These are phyloP conservation scores for Hortaea sp. DNA, from an alignment of 2,329 filamentous ascomycete species.

Conservation along the genomic window DNA sequence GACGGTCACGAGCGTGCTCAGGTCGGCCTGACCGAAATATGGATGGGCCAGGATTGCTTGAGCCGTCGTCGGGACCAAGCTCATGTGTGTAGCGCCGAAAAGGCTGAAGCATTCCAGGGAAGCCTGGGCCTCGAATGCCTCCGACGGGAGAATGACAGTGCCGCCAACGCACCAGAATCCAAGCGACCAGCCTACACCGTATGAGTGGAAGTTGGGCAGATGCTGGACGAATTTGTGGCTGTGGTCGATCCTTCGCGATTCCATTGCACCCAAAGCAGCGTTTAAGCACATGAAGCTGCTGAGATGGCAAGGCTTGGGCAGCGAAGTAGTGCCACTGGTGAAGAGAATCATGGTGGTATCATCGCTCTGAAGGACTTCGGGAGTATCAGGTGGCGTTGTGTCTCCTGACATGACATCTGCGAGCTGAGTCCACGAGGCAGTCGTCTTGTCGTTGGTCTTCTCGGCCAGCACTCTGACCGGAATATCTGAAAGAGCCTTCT, in stretches of 20 bases:
- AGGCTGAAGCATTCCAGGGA: conserved; percentile 24
- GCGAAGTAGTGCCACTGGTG: conserved; percentile 41
- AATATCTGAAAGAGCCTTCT: conserved; percentile 16
- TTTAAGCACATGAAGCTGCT: conserved; percentile 29
- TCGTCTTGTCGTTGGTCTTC: conserved; percentile 8
- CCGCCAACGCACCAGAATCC: conserved; percentile 20
- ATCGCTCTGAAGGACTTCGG: conserved; percentile 17
- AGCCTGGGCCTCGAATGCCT: conserved; percentile 22
- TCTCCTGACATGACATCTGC: conserved; percentile 21
- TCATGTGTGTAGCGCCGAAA: conserved; percentile 24
- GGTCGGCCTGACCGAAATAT: conserved; percentile 17
- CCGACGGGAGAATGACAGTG: conserved; percentile 20
- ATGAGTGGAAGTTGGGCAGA: conserved; percentile 23
- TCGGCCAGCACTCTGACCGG: conserved; percentile 16
- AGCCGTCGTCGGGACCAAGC: conserved; percentile 25
- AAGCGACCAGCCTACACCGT: conserved; percentile 22
- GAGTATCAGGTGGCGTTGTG: conserved; percentile 22
- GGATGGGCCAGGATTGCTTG: conserved; percentile 24
- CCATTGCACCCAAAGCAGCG: conserved; percentile 22
- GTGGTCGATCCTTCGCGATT: conserved; percentile 19
- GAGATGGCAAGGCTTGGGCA: conserved; percentile 38
- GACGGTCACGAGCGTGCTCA: conserved; percentile 23
- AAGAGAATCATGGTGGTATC: conserved; percentile 35
- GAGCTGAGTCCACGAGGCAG: conserved; percentile 18
- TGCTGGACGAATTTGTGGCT: conserved; percentile 21